A percentile compares a stretch with the other conserved stretches of the same genome.
Evolutionary conservation across 2,329 filamentous ascomycete species (phyloP).

Genomic region (Aphanocladium album): DNA sequence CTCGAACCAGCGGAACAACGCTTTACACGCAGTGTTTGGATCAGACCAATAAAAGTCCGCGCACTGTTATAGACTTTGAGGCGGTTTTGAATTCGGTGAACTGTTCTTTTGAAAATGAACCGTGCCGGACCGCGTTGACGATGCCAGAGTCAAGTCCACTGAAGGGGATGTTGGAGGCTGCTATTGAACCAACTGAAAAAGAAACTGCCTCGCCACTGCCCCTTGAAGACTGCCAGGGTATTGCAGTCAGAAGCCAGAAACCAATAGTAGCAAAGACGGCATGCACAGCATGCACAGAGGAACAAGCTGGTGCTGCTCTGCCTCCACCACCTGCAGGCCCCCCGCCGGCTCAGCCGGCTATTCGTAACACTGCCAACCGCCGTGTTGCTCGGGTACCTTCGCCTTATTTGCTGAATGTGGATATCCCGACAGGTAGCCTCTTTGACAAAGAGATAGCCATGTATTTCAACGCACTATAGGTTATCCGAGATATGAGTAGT

Average conservation of each 20-base stretch:
- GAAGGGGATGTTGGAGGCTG: neutral
- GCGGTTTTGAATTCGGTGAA: neutral
- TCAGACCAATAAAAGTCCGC: neutral
- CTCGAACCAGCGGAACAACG: neutral
- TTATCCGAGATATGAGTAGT: neutral
- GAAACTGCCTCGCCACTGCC: neutral
- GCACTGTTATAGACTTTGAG: neutral
- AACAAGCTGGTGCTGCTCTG: neutral
- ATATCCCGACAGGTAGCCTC: neutral
- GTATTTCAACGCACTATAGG: neutral
- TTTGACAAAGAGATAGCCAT: neutral
- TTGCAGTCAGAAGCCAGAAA: neutral
- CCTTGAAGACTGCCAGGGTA: neutral
- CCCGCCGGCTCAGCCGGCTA: neutral
- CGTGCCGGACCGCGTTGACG: neutral
- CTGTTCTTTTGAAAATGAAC: neutral
- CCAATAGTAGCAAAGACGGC: neutral
- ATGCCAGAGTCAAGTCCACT: neutral
- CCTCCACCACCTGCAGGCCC: neutral
- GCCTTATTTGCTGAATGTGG: neutral
- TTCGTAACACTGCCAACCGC: neutral
- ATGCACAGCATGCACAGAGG: neutral
- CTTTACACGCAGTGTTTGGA: neutral
- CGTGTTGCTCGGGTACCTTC: neutral
- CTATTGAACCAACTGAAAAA: neutral